Conservation (phyloP, 495 filamentous ascomycete species). For the Penicillium cosmopolitanum region DNA sequence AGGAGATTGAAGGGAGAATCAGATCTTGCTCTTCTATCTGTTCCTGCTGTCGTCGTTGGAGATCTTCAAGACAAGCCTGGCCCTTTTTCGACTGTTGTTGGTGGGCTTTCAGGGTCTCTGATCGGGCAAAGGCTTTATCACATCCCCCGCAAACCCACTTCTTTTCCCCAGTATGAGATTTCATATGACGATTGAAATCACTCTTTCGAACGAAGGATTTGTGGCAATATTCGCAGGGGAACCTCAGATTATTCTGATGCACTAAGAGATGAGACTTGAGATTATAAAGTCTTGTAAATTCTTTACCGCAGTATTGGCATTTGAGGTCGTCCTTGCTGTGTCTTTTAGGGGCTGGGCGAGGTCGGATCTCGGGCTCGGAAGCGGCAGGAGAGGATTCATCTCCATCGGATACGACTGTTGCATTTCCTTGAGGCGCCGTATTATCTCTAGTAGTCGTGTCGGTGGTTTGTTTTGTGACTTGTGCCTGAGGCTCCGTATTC, state of each 20-base stretch:
- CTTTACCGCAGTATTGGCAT: not conserved
- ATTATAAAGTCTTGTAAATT: slow-evolving; percentile 3
- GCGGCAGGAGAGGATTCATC: not conserved
- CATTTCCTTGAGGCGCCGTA: not conserved
- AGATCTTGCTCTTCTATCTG: not conserved
- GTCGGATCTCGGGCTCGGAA: slow-evolving; percentile 5
- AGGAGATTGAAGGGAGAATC: not conserved
- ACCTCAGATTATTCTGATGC: not conserved
- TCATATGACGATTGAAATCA: slow-evolving; percentile 6
- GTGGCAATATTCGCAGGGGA: slow-evolving; percentile 5
- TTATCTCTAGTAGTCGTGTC: not conserved
- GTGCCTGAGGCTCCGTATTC: not conserved
- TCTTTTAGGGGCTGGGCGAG: not conserved
- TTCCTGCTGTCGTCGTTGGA: slow-evolving; percentile 2
- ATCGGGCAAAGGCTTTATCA: slow-evolving; percentile 1
- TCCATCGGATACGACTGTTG: not conserved
- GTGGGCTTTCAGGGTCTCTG: slow-evolving; percentile 6
- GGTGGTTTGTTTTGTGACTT: not conserved
- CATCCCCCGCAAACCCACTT: slow-evolving; percentile 8
- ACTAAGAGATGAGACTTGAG: not conserved
- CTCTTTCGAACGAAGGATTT: slow-evolving; percentile 1
- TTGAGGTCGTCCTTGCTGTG: not conserved
- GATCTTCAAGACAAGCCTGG: not conserved
- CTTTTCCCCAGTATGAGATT: not conserved
- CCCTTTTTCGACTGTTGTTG: slow-evolving; percentile 1